These are phyloP conservation scores for Lepidium sativum DNA, from an alignment of 345 rosid species.

Conservation along the genomic window DNA sequence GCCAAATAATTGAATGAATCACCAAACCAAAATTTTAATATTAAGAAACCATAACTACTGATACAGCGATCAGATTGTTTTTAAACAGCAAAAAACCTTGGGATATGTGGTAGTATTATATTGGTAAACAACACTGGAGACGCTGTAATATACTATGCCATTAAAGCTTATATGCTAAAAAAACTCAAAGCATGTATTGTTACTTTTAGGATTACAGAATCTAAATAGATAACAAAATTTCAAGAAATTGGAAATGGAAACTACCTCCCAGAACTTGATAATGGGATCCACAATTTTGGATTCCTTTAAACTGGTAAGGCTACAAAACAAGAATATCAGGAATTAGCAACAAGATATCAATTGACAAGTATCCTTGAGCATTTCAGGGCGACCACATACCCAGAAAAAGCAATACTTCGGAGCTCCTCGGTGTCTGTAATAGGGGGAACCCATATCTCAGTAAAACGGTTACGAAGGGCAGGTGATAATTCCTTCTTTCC, in stretches of 20 bases:
- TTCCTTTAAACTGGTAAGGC: slow-evolving; percentile 38
- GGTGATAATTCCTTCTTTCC: slow-evolving; percentile 98
- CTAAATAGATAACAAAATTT: neutral
- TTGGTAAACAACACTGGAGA: neutral
- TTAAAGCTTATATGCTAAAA: neutral
- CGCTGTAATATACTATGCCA: neutral
- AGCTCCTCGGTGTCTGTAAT: slow-evolving; percentile 61
- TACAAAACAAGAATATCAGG: slow-evolving; percentile 18
- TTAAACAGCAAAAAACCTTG: neutral
- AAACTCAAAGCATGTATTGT: neutral
- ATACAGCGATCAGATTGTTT: neutral
- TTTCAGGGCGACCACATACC: slow-evolving; percentile 34
- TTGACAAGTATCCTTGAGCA: neutral
- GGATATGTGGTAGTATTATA: neutral
- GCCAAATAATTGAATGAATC: neutral
- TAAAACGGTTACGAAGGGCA: slow-evolving; percentile 92
- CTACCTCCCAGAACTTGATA: slow-evolving; percentile 72
- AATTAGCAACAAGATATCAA: neutral
- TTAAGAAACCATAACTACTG: neutral
- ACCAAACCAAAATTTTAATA: neutral
- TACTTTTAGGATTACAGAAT: neutral
- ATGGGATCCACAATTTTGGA: slow-evolving; percentile 48
- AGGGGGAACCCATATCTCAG: slow-evolving; percentile 97
- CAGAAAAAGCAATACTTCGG: slow-evolving; percentile 52
- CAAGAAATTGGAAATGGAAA: neutral